These are phyloP conservation scores for Friedmanniomyces simplex DNA, from an alignment of 495 filamentous ascomycete species.

Conservation along the genomic window DNA sequence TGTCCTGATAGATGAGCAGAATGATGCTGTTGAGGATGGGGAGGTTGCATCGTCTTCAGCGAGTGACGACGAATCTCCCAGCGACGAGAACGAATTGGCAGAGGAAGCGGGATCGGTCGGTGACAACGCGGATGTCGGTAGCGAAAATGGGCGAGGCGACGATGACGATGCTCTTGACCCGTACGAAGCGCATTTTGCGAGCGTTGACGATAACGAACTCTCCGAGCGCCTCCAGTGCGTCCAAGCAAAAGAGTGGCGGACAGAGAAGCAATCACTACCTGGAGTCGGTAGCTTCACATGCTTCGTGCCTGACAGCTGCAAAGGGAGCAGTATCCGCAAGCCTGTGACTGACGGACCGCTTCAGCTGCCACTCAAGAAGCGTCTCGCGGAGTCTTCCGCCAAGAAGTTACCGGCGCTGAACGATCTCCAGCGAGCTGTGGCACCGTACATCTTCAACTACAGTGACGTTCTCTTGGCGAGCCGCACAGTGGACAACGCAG, in stretches of 20 bases:
- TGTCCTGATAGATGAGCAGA: slow-evolving; percentile 21
- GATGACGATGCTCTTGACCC: slow-evolving; percentile 53
- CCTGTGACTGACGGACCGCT: slow-evolving; percentile 13
- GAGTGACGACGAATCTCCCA: slow-evolving; percentile 21
- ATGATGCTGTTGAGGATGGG: slow-evolving; percentile 30
- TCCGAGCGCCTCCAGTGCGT: slow-evolving; percentile 43
- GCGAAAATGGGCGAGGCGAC: too few relatives aligned
- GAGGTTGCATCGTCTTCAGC: slow-evolving; percentile 26
- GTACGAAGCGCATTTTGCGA: slow-evolving; percentile 69
- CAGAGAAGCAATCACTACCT: slow-evolving; percentile 29
- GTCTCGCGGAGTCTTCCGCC: slow-evolving; percentile 32
- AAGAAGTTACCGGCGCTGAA: slow-evolving; percentile 35
- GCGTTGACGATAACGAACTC: slow-evolving; percentile 47
- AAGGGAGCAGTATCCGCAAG: slow-evolving; percentile 3
- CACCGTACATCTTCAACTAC: slow-evolving; percentile 61
- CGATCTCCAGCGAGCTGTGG: slow-evolving; percentile 41
- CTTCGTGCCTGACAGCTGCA: neutral
- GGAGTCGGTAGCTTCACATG: slow-evolving; percentile 3
- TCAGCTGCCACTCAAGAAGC: slow-evolving; percentile 54
- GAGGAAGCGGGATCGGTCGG: slow-evolving; percentile 38
- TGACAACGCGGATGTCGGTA: slow-evolving; percentile 27
- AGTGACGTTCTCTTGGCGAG: slow-evolving; percentile 68
- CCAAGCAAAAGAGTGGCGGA: slow-evolving; percentile 48
- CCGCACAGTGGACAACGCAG: slow-evolving; percentile 54
- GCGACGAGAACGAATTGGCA: slow-evolving; percentile 30